Evolutionary conservation across 2,329 filamentous ascomycete species (phyloP).

Genomic region (Fusarium sp.): DNA sequence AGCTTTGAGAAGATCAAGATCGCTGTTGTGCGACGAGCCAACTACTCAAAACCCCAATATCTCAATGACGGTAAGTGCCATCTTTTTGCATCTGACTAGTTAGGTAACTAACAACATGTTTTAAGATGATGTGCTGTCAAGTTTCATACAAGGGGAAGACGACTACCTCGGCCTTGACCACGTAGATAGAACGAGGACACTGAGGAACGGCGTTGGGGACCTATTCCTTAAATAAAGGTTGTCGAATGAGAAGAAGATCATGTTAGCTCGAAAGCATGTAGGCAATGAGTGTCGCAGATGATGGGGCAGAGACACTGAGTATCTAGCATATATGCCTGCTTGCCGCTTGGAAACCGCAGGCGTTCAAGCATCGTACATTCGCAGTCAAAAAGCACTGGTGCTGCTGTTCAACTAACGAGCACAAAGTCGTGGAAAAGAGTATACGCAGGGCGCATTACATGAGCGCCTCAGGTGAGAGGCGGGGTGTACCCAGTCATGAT

Average conservation of each 20-base stretch:
- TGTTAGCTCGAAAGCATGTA: slow-evolving; percentile 7
- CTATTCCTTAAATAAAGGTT: slow-evolving; percentile 63
- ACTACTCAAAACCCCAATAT: slow-evolving; percentile 82
- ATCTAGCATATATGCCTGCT: slow-evolving; percentile 20
- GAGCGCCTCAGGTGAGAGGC: not conserved
- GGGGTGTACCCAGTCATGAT: slow-evolving; percentile 5
- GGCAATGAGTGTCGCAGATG: slow-evolving; percentile 3
- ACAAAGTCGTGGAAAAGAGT: slow-evolving; percentile 1
- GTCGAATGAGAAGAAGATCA: not conserved
- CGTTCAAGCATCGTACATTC: slow-evolving; percentile 18
- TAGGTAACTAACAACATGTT: slow-evolving; percentile 30
- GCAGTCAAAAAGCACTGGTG: not conserved
- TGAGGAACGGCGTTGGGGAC: slow-evolving; percentile 69
- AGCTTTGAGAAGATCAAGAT: slow-evolving; percentile 99
- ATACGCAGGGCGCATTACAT: slow-evolving; percentile 9
- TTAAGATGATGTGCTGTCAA: slow-evolving; percentile 68
- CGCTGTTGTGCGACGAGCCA: slow-evolving; percentile 76
- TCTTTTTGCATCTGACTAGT: not conserved
- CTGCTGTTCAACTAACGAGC: slow-evolving; percentile 1
- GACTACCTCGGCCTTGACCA: slow-evolving; percentile 74
- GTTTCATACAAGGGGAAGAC: slow-evolving; percentile 62
- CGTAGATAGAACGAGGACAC: slow-evolving; percentile 66
- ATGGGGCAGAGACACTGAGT: slow-evolving; percentile 4
- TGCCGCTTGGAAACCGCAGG: slow-evolving; percentile 9
- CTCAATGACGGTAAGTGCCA: slow-evolving; percentile 77